Conservation (phyloP, 768 basidiomycete species). For the Brasilioporus rufonigricans region DNA sequence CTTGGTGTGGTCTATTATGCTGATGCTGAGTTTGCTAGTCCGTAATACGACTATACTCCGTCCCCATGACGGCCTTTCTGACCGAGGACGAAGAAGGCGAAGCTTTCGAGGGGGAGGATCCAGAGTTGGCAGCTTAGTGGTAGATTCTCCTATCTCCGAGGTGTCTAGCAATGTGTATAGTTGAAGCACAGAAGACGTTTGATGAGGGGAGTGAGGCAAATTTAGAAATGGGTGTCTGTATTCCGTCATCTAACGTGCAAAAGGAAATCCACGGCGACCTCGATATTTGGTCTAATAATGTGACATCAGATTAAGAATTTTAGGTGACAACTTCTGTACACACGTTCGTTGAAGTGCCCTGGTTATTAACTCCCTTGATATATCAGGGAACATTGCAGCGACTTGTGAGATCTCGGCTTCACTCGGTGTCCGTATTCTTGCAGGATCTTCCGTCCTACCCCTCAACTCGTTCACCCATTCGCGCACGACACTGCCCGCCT, state of each 20-base stretch:
- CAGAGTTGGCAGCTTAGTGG: slow-evolving; percentile 33
- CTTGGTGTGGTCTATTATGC: neutral
- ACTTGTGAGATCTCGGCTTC: slow-evolving; percentile 76
- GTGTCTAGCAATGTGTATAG: neutral
- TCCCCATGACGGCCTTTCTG: slow-evolving; percentile 86
- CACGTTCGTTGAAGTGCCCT: slow-evolving; percentile 82
- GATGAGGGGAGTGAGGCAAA: neutral
- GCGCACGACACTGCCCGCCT: slow-evolving; percentile 50
- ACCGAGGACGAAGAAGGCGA: slow-evolving; percentile 71
- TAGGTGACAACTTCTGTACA: slow-evolving; percentile 8
- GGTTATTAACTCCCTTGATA: slow-evolving; percentile 69
- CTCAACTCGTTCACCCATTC: slow-evolving; percentile 83
- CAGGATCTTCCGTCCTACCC: slow-evolving; percentile 53
- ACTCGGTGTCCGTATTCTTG: slow-evolving; percentile 65
- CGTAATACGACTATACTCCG: slow-evolving; percentile 88
- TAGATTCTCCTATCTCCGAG: slow-evolving; percentile 7
- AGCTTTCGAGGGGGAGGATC: slow-evolving; percentile 41
- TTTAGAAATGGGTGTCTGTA: neutral
- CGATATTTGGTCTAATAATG: slow-evolving; percentile 62
- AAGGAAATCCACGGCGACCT: slow-evolving; percentile 79
- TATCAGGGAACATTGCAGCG: slow-evolving; percentile 80
- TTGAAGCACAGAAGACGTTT: neutral
- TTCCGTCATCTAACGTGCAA: slow-evolving; percentile 41
- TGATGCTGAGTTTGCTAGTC: slow-evolving; percentile 51
- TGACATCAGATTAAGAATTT: slow-evolving; percentile 3